These are phyloP conservation scores for Crithidia expoeki DNA, from an alignment of 208 protist species.

Conservation along the genomic window DNA sequence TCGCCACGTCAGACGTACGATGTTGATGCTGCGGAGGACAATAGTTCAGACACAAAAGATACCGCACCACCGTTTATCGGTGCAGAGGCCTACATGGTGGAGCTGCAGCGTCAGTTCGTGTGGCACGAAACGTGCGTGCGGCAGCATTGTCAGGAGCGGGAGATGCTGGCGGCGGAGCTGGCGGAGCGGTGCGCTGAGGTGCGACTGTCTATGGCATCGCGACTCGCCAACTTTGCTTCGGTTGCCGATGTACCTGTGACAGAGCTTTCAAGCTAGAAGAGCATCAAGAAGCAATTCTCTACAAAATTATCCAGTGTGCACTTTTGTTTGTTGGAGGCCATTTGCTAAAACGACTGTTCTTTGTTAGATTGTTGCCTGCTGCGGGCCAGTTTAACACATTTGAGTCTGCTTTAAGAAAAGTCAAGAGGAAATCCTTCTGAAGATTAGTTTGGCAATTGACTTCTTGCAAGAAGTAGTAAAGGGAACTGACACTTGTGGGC, in stretches of 20 bases:
- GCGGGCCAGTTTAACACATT: too few species aligned
- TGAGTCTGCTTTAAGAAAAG: too few species aligned
- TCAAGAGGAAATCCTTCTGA: too few species aligned
- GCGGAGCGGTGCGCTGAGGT: slow-evolving; percentile 37
- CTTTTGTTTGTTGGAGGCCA: too few species aligned
- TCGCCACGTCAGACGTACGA: slow-evolving; percentile 7
- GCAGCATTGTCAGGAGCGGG: slow-evolving; percentile 41
- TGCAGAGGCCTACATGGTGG: slow-evolving; percentile 3
- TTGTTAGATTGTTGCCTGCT: too few species aligned
- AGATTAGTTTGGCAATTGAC: too few species aligned
- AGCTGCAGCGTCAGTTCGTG: slow-evolving; percentile 26
- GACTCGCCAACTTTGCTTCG: slow-evolving; percentile 35
- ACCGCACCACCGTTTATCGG: background rate
- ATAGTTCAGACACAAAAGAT: background rate
- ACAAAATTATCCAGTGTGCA: background rate
- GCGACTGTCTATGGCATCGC: slow-evolving; percentile 38
- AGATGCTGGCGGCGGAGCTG: slow-evolving; percentile 37
- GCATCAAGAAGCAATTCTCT: background rate
- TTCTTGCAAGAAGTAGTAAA: too few species aligned
- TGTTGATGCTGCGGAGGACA: slow-evolving; percentile 1
- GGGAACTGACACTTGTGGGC: too few species aligned
- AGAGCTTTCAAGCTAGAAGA: slow-evolving; percentile 21
- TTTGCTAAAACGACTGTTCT: too few species aligned
- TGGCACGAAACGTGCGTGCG: slow-evolving; percentile 35
- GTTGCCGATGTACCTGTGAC: slow-evolving; percentile 26